Base-by-base conservation (phyloP, 805 yeast genomes). In the Kuraishia borneana region DNA sequence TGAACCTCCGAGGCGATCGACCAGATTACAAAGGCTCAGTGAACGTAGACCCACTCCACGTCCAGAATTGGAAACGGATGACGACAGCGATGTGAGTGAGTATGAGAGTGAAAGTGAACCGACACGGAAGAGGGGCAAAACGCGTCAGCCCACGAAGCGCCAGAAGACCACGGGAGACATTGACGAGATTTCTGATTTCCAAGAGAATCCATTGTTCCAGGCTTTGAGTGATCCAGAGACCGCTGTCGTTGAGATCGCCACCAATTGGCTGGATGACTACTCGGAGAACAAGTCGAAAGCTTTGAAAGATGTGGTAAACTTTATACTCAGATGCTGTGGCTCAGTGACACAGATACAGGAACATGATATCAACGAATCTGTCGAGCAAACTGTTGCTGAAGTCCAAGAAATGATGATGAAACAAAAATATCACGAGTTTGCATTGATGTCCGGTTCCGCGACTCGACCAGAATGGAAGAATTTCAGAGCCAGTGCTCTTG, bases 321-420 rank as follows among this genome's bases (percentile, higher is more conserved):
- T 85, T 33, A 44, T 83, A 1, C 56, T 88, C 27, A 63, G 87
- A 38, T 61, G 76, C 32, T 74, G 83, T 49, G 95, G 95, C 0
- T 78, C 87, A 33, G 63, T 73, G 16, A 63, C 74, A 2, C 70
- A 69, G 18, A 70, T 83, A 7, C 77, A 76, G 39, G 71, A 73
- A 19, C 94, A 88, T 51, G 96, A 87, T 50, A 76, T 84, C 33
- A 35, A 50, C 2, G 61, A 56, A 31, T 71, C 83, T 6, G 82
- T 92, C 1, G 60, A 69, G 12, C 81, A 77, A 23, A 83, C 95
- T 0, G 70, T 83, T 7, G 74, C 68, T 3, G 95, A 84, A 51
- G 55, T 87, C 19, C 81, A 82, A 40, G 60, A 72, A 14, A 56
- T 70, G 30, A 82, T 83, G 43, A 61, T 68, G 35, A 59, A 61